These are phyloP conservation scores for Saccharomycopsis sp. DNA, from an alignment of 805 yeast species.

Conservation along the genomic window DNA sequence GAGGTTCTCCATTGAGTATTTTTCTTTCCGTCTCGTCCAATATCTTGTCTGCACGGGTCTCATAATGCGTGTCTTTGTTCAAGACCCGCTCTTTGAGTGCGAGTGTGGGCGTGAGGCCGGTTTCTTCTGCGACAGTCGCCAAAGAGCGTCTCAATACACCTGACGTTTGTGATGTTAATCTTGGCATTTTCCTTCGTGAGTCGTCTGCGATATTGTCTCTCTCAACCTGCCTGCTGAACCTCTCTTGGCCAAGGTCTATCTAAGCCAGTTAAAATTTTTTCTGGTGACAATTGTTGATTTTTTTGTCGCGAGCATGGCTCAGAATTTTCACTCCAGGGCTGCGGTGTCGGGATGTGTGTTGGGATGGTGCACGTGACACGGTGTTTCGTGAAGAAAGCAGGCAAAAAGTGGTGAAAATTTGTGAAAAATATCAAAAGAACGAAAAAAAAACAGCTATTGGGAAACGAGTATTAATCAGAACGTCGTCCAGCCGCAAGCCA, in stretches of 20 bases:
- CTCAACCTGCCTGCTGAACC: background rate
- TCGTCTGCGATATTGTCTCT: background rate
- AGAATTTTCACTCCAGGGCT: background rate
- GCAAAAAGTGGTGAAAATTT: background rate
- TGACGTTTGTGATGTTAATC: constrained; percentile 21
- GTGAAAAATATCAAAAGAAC: background rate
- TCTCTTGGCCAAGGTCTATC: too few species aligned
- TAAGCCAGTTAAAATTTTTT: too few species aligned
- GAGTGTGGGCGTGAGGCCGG: constrained; percentile 12
- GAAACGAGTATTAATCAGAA: background rate
- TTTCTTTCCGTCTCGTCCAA: constrained; percentile 39
- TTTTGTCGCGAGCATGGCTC: background rate
- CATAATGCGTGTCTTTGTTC: constrained; percentile 19
- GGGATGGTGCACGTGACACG: background rate
- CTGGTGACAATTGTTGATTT: background rate
- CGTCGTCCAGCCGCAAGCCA: background rate
- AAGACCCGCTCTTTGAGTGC: constrained; percentile 10
- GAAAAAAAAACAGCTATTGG: background rate
- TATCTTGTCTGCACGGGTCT: constrained; percentile 26
- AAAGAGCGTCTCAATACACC: constrained; percentile 25
- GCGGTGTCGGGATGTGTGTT: background rate
- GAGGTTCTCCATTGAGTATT: constrained; percentile 60
- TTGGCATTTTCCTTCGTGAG: constrained; percentile 22
- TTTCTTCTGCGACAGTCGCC: constrained; percentile 27
- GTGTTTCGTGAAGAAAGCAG: background rate